Conservation (phyloP, 768 basidiomycete species). For the Lentinula boryana region DNA sequence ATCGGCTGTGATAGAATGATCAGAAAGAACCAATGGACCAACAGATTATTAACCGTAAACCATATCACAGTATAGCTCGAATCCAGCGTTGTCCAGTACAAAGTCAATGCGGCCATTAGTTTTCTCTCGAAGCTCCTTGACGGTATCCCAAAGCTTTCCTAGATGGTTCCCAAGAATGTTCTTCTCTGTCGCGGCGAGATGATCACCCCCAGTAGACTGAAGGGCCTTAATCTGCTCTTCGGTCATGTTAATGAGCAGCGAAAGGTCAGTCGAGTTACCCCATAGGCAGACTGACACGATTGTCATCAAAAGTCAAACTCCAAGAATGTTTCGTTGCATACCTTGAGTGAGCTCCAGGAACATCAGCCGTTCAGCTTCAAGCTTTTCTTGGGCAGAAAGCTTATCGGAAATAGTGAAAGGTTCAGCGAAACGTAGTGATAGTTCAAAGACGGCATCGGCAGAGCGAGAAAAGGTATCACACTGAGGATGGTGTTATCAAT, state of each 20-base stretch:
- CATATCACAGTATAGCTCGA: slow-evolving; percentile 84
- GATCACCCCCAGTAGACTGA: slow-evolving; percentile 96
- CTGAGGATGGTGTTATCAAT: slow-evolving; percentile 26
- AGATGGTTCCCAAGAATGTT: slow-evolving; percentile 91
- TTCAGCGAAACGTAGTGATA: slow-evolving; percentile 87
- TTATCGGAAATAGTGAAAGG: slow-evolving; percentile 63
- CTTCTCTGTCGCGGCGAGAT: slow-evolving; percentile 92
- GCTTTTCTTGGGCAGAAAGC: slow-evolving; percentile 45
- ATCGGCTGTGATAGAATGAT: slow-evolving; percentile 52
- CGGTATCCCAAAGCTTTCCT: slow-evolving; percentile 62
- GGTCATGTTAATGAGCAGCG: slow-evolving; percentile 93
- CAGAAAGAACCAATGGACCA: slow-evolving; percentile 1
- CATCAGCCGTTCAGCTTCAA: slow-evolving; percentile 76
- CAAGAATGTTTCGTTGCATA: slow-evolving; percentile 20
- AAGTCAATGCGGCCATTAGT: slow-evolving; percentile 77
- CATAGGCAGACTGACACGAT: slow-evolving; percentile 77
- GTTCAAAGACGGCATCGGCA: slow-evolving; percentile 85
- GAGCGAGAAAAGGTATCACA: slow-evolving; percentile 97
- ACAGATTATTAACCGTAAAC: slow-evolving; percentile 58
- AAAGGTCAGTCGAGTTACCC: slow-evolving; percentile 96
- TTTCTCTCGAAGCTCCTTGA: slow-evolving; percentile 62
- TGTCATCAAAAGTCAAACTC: neutral
- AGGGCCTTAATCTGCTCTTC: slow-evolving; percentile 95
- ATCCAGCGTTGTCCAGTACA: slow-evolving; percentile 82
- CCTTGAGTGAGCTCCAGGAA: slow-evolving; percentile 92